Evolutionary conservation across 768 basidiomycete genomes (phyloP), one percentile per base, ranked within the genome.

Genomic region (Phanerochaete sordida): DNA sequence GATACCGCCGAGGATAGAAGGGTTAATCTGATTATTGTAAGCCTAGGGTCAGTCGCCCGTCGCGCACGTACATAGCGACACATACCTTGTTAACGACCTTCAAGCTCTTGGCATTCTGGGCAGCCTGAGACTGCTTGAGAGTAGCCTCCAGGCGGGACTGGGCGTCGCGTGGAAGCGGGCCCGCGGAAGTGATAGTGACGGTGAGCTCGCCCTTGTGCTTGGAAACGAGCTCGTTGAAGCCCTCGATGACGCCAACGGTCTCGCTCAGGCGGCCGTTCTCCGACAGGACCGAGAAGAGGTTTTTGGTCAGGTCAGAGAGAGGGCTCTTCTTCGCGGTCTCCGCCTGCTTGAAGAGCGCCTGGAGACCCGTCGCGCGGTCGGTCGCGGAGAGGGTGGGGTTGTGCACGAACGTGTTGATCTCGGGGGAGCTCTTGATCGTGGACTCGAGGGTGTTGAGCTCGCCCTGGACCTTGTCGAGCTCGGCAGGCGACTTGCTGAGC

Each of bases 181-280:
- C 68, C 16, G 93, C 93, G 39, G 92, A 94, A 56, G 95, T 96
- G 77, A 98, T 91, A 58, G 86, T 82, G 63, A 98, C 91, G 70
- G 88, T 91, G 63, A 98, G 78, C 78, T 98, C 96, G 66, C 97
- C 97, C 74, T 84, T 88, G 82, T 98, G 84, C 68, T 90, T 85
- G 47, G 91, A 76, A 61, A 96, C 88, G 65, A 98, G 85, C 72
- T 88, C 87, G 66, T 91, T 88, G 79, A 98, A 98, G 62, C 91
- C 93, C 70, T 90, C 85, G 68, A 98, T 91, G 64, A 96, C 93
- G 61, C 87, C 88, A 66, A 84, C 78, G 19, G 91, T 86, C 80
- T 96, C 91, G 63, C 78, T 82, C 62, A 98, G 81, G 64, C 97
- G 83, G 60, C 95, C 95, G 74, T 99, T 99, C 75, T 96, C 91